Conservation (phyloP, 2,329 filamentous ascomycete genomes). For the Paecilomyces formosus region DNA sequence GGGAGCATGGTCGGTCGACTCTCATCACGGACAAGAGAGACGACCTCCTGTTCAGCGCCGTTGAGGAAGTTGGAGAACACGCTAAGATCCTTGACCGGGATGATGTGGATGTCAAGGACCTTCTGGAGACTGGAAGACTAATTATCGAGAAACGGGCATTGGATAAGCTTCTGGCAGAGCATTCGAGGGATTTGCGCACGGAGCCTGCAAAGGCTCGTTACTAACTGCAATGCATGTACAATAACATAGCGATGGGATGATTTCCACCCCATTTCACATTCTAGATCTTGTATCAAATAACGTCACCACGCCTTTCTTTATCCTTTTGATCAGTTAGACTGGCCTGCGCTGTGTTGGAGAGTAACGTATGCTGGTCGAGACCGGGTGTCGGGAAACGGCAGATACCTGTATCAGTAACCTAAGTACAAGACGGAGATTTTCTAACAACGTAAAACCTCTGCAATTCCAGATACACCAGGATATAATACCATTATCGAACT, state of each 20-base stretch:
- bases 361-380: not conserved
- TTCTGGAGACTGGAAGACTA: constrained; percentile 75
- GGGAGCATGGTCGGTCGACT: constrained; percentile 60
- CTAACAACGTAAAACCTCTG: not conserved
- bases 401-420: too few relatives aligned
- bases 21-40: constrained; percentile 61
- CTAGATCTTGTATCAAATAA: not conserved
- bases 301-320: not conserved
- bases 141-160: constrained; percentile 81
- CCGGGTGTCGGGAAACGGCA: not conserved
- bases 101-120: constrained; percentile 94
- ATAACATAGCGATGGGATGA: constrained; percentile 2
- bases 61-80: constrained; percentile 57
- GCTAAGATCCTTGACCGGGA: constrained; percentile 61
- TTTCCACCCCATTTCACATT: constrained; percentile 1
- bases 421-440: not conserved
- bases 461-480: not conserved
- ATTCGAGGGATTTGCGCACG: constrained; percentile 41
- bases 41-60: constrained; percentile 57
- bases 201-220: constrained; percentile 27
- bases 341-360: too few relatives aligned
- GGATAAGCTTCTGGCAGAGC: constrained; percentile 62
- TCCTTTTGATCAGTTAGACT: not conserved
- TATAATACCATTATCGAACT: not conserved
- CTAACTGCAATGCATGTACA: constrained; percentile 11